These are phyloP conservation scores for Epichloe festucae DNA, from an alignment of 2,329 filamentous ascomycete genomes.

Conservation along the genomic window DNA sequence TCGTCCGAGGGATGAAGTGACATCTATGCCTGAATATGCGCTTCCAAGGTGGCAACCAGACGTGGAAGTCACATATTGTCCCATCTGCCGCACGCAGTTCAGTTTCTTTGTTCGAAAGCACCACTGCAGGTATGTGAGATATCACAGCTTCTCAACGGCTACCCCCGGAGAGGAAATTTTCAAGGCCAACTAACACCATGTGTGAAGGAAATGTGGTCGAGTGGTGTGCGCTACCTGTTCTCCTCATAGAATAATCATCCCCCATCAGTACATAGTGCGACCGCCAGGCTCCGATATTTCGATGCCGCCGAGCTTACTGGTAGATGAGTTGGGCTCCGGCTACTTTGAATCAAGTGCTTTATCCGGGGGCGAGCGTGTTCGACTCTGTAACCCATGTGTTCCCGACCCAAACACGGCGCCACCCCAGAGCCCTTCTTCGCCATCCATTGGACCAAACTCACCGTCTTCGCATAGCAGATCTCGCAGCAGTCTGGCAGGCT, in stretches of 20 bases:
- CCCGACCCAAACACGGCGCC: conserved; percentile 48
- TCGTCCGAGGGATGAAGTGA: neutral
- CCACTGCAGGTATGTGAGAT: conserved; percentile 58
- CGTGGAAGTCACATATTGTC: conserved; percentile 66
- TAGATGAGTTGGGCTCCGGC: conserved; percentile 25
- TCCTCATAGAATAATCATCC: conserved; percentile 88
- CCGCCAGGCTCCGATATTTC: conserved; percentile 42
- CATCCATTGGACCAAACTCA: conserved; percentile 18
- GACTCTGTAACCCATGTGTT: conserved; percentile 50
- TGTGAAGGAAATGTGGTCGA: conserved; percentile 67
- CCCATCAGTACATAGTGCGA: conserved; percentile 81
- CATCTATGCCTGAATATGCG: conserved; percentile 29
- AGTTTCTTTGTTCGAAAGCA: conserved; percentile 81
- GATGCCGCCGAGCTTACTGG: conserved; percentile 22
- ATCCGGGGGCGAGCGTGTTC: conserved; percentile 43
- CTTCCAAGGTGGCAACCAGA: conserved; percentile 84
- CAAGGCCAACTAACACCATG: conserved; percentile 10
- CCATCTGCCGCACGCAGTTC: conserved; percentile 71
- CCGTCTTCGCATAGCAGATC: conserved; percentile 30
- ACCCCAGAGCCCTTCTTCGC: conserved; percentile 30
- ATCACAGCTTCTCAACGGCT: neutral
- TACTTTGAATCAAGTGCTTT: conserved; percentile 31
- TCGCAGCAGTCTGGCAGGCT: conserved; percentile 28
- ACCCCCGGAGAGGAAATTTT: neutral
- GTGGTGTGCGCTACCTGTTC: conserved; percentile 87